Conservation (phyloP, 306 rosid genomes). For the Glycine soja region DNA sequence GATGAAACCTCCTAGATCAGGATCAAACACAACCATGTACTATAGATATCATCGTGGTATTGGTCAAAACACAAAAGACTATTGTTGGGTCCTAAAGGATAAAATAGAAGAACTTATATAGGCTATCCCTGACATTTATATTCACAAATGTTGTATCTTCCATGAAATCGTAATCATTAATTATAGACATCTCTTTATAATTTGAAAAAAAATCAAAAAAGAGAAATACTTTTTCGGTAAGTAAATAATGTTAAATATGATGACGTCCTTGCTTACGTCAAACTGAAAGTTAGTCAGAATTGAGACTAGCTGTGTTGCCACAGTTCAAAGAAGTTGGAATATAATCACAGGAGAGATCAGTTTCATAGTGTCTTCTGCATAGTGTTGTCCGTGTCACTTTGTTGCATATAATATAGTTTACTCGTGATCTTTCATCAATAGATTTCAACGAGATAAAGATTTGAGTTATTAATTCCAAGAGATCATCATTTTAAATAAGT, state of each 20-base stretch:
- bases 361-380: not conserved
- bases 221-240: not conserved
- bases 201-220: not conserved
- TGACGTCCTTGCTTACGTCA: slow-evolving; percentile 48
- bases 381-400: slow-evolving; percentile 19
- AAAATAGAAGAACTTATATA: no score
- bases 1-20: no score
- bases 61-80: no score
- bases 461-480: not conserved
- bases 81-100: no score
- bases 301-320: not conserved
- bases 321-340: not conserved
- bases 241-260: slow-evolving; percentile 11
- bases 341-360: not conserved
- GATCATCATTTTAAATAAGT: not conserved
- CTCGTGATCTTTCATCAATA: not conserved
- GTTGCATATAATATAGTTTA: no score
- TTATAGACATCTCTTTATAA: not conserved
- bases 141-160: not conserved
- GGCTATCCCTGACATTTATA: not conserved
- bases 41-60: no score
- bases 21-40: no score
- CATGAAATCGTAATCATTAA: not conserved
- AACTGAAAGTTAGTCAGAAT: not conserved
- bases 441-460: not conserved